Evolutionary conservation across 305 asterid species (phyloP), one percentile per base, ranked within the genome.

Genomic region (Fraxinus greggii): DNA sequence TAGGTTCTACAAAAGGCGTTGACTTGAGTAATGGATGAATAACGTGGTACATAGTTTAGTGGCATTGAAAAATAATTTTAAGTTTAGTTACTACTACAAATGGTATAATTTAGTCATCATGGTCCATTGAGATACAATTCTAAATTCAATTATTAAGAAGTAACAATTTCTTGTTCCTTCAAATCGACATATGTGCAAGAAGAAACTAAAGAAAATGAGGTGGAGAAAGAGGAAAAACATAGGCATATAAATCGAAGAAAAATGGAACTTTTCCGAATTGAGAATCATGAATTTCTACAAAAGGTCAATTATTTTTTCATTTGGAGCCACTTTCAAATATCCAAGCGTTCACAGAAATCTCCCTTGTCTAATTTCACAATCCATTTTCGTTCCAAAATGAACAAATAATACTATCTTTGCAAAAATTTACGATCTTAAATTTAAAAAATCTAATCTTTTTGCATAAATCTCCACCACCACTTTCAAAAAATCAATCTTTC

Each of bases 231-330:
- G 51, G 51, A 42, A 42, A 10, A 12, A 2, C 17, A 42, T 0
- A 42, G 12, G 5, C 51, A 42, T 42, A 10, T 42, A 42, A 10
- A 38, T 42, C 17, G 1, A 10, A 42, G 13, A 42, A 42, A 42
- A 42, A 42, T 42, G 12, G 0, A 42, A 42, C 17, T 42, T 42
- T 42, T 42, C 51, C 2, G 3, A 40, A 40, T 40, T 40, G 15
- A 0, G 15, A 40, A 40, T 40, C 51, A 9, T 12, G 17, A 40
- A 40, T 40, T 40, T 40, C 4, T 10, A 12, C 3, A 10, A 10
- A 9, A 40, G 4, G 15, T 40, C 51, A 3, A 36, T 7, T 2
- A 31, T 40, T 40, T 83, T 78, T 84, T 82, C 92, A 83, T 87
- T 76, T 77, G 35, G 29, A 79, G 81, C 29, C 69, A 21, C 29